A percentile compares a stretch with the other conserved stretches of the same genome.
phyloP scores from a whole-genome alignment of 441 rosid species.

The Jatropha podagrica region DNA sequence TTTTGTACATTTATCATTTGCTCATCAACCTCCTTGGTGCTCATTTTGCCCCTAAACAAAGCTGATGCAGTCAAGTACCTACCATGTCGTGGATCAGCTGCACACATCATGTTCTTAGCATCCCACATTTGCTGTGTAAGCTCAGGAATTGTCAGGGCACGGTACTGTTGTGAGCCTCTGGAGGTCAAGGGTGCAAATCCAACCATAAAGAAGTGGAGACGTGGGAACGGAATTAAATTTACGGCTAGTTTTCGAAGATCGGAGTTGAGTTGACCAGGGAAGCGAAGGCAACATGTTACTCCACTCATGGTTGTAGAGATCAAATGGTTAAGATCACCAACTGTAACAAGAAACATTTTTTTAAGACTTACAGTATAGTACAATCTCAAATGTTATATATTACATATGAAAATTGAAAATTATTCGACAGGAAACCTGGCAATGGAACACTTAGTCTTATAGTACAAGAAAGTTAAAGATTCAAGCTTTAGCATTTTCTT shows the following conservation, averaged over 20 bases:
- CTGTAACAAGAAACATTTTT: conserved; percentile 14
- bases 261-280: conserved; percentile 54
- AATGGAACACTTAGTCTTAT: no score
- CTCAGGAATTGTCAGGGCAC: conserved; percentile 51
- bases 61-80: conserved; percentile 49
- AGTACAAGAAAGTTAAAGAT: not conserved
- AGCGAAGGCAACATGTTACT: conserved; percentile 57
- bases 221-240: conserved; percentile 51
- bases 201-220: conserved; percentile 57
- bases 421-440: not conserved
- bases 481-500: not conserved
- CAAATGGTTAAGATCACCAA: conserved; percentile 55
- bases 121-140: conserved; percentile 60
- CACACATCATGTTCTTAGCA: conserved; percentile 51
- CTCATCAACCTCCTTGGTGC: conserved; percentile 50
- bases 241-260: conserved; percentile 53
- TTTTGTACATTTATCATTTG: conserved; percentile 53
- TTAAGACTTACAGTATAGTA: no score
- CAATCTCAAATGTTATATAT: not conserved
- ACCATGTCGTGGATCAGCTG: conserved; percentile 48
- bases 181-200: conserved; percentile 55
- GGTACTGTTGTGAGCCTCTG: conserved; percentile 47
- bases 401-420: not conserved
- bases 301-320: conserved; percentile 58
- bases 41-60: conserved; percentile 49